Evolutionary conservation across 225 moss, liverwort and hornwort genomes (phyloP).

Genomic region (Physcomitrium patens): DNA sequence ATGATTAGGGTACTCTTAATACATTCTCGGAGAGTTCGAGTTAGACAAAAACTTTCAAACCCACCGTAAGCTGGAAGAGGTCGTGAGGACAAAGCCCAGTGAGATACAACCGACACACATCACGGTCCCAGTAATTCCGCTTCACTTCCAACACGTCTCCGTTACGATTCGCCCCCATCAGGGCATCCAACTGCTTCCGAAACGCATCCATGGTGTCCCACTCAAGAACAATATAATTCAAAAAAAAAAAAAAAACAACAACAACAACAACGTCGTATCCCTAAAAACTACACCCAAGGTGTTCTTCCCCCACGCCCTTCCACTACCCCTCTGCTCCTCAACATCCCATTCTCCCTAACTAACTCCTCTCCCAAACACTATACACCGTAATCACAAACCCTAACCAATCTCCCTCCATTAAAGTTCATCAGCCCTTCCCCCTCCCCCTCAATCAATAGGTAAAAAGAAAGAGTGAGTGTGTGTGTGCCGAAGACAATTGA

Average conservation of each 20-base stretch:
- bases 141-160: constrained; percentile 91
- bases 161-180: constrained; percentile 89
- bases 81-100: constrained; percentile 86
- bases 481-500: no score
- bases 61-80: constrained; percentile 86
- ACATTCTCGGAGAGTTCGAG: background rate
- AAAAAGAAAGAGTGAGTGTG: no score
- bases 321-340: no score
- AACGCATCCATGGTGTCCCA: constrained; percentile 69
- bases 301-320: no score
- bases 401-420: no score
- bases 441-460: no score
- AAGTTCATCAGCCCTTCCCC: no score
- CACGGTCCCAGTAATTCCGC: constrained; percentile 86
- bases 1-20: background rate
- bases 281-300: background rate
- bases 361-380: no score
- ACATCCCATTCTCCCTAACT: no score
- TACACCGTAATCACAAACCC: no score
- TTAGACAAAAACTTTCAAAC: background rate
- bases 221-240: background rate
- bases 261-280: background rate
- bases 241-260: constrained; percentile 5
- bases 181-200: constrained; percentile 87
- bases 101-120: constrained; percentile 88